Percentiles rank a stretch among this genome's conserved stretches.
Evolutionary conservation across 73 alveolate species (phyloP).

Genomic region (Paramecium biaurelia): DNA sequence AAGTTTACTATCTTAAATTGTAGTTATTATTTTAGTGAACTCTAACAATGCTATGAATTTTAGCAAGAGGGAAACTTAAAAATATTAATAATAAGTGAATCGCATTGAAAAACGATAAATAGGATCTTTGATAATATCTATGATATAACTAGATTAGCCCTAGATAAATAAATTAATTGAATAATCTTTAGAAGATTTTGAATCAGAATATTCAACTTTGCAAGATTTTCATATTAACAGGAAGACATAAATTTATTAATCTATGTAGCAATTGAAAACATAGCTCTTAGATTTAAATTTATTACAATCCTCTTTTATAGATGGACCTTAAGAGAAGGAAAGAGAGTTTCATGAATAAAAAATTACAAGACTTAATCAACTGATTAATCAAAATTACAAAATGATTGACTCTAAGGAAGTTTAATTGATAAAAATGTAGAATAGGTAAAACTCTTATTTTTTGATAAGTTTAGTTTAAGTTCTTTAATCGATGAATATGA

Average conservation of each 20-base stretch:
- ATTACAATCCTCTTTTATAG: neutral
- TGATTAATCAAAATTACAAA: neutral
- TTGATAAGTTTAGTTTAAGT: neutral
- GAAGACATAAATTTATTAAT: neutral
- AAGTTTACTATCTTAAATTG: neutral
- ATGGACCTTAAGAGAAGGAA: neutral
- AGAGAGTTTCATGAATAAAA: neutral
- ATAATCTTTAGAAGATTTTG: neutral
- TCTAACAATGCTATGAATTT: neutral
- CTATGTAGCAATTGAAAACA: neutral
- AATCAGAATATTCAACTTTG: neutral
- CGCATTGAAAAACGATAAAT: conserved; percentile 18
- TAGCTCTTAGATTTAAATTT: neutral
- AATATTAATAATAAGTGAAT: neutral
- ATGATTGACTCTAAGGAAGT: neutral
- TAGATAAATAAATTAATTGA: neutral
- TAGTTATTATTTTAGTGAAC: neutral
- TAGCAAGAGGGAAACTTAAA: neutral
- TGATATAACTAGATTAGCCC: neutral
- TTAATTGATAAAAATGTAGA: neutral
- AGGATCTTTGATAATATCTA: neutral
- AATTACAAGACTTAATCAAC: neutral
- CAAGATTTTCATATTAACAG: neutral
- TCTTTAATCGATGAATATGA: neutral
- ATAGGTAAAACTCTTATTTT: neutral